Evolutionary conservation across 371 early-diverging fungal genomes (phyloP), one percentile per base, ranked within the genome.

Genomic region (Rhizopus sp.): DNA sequence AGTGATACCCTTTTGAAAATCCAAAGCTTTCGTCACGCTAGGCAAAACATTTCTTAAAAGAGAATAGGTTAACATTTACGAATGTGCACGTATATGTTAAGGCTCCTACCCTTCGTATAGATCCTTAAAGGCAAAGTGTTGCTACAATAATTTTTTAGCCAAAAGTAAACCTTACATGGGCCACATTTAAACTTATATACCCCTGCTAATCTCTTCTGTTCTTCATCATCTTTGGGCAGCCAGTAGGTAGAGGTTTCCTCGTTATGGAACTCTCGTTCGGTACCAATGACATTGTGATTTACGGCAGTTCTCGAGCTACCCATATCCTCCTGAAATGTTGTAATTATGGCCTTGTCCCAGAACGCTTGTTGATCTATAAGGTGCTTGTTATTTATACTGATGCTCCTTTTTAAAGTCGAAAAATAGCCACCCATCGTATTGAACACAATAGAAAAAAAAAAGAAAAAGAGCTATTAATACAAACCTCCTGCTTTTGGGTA

Each of bases 51-150:
- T 50, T 23, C 50, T 58, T 41, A 35, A 58, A n/a, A 40, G 15
- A 53, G 10, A 49, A 57, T 15, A 32, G 45, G 35, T 29, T 17
- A 17, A 7, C 17, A 29, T 29, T n/a, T 23, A 46, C 37, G 7
- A 10, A n/a, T 34, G 37, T 15, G 10, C 23, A 17, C 10, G 12
- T 30, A 23, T 5, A 12, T 12, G 13, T 46, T 23, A 31, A 9
- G 12, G 23, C 8, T 50, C 23, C 46, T 64, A 66, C 69, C 73
- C 68, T 13, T 57, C 39, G 47, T 62, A 66, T 37, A 66, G 41
- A 16, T 62, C 40, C 37, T 66, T 66, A 3, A 66, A 16, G 6
- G 66, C 66, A 52, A 62, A 66, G 17, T 66, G 76, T 76, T 76
- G 73, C 76, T 76, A 51, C 32, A 49, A 30, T 32, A 16, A 10